These are phyloP conservation scores for Cladophialophora yegresii DNA, from an alignment of 2,329 filamentous ascomycete species.

Conservation along the genomic window DNA sequence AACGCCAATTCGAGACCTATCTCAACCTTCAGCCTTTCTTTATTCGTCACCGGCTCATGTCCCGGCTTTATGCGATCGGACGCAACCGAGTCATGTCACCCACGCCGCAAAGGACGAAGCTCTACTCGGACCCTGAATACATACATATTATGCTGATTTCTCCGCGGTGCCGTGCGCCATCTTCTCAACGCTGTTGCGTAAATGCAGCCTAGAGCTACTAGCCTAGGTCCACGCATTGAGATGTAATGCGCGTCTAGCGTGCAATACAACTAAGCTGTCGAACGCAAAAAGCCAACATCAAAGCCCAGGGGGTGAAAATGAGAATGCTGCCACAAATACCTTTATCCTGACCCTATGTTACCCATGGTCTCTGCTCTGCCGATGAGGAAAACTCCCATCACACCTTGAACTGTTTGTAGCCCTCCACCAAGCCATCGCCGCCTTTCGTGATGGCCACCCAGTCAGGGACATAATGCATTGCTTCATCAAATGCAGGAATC, in stretches of 20 bases:
- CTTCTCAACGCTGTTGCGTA: not conserved
- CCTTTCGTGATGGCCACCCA: conserved; percentile 80
- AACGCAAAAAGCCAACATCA: not conserved
- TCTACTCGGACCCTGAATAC: too few species aligned
- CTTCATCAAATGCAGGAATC: conserved; percentile 83
- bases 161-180: not conserved
- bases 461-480: conserved; percentile 70
- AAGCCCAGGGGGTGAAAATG: not conserved
- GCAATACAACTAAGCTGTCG: not conserved
- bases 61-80: too few species aligned
- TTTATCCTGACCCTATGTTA: not conserved
- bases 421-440: conserved; percentile 77
- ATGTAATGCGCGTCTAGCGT: not conserved
- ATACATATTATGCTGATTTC: not conserved
- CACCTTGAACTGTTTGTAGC: conserved; percentile 68
- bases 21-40: too few species aligned
- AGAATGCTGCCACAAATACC: not conserved
- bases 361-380: not conserved
- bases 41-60: too few species aligned
- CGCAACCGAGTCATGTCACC: too few species aligned
- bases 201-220: not conserved
- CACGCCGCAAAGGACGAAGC: too few species aligned
- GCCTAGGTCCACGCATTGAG: not conserved
- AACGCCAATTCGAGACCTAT: too few species aligned
- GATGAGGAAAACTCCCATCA: conserved; percentile 37